Evolutionary conservation across 2,329 filamentous ascomycete species (phyloP).

Genomic region (Phaeomoniella chlamydospora): DNA sequence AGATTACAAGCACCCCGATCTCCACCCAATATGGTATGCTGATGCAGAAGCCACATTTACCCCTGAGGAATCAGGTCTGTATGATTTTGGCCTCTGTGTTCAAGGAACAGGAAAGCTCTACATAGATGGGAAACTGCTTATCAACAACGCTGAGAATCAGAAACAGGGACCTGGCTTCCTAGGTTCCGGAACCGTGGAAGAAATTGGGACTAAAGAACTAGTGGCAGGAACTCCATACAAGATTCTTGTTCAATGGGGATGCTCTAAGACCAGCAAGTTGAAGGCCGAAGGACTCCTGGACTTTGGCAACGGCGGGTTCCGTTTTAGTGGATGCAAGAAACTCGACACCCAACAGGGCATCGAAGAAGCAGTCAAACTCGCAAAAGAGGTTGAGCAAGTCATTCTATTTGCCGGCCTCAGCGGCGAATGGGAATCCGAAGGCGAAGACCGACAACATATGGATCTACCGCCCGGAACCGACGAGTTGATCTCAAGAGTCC

Average conservation of each 20-base stretch:
- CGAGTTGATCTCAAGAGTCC: constrained; percentile 47
- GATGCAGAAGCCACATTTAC: not conserved
- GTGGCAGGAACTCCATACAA: not conserved
- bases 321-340: constrained; percentile 30
- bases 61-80: not conserved
- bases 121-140: not conserved
- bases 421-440: constrained; percentile 69
- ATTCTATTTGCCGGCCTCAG: constrained; percentile 67
- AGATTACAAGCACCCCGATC: not conserved
- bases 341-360: constrained; percentile 41
- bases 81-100: not conserved
- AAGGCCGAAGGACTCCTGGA: no score
- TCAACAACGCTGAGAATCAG: not conserved
- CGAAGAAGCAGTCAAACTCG: constrained; percentile 53
- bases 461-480: constrained; percentile 39
- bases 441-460: constrained; percentile 44
- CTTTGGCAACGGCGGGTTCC: not conserved
- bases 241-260: not conserved
- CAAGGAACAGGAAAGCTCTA: not conserved
- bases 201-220: not conserved
- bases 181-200: not conserved
- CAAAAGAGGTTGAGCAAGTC: constrained; percentile 59
- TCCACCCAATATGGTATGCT: no score
- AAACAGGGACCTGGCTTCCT: not conserved
- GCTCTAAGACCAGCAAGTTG: not conserved